Evolutionary conservation across 2,329 filamentous ascomycete genomes (phyloP), one percentile per base, ranked within the genome.

Genomic region (Thielaviopsis musarum): DNA sequence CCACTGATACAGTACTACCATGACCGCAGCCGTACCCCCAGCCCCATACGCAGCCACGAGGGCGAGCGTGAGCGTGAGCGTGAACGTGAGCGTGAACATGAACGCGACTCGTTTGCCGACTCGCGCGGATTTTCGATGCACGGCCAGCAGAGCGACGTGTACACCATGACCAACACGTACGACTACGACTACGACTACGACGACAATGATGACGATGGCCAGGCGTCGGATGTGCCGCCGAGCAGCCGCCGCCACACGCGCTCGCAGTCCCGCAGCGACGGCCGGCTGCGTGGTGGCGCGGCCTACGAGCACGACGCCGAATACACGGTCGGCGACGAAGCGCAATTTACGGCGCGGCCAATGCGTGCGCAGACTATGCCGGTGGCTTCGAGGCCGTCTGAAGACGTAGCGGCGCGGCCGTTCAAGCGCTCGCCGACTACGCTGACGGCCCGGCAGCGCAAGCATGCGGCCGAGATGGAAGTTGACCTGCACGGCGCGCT

Each of bases 401-500:
- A 56, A 17, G 52, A 58, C 26, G 56, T 57, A 15, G 56, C 52
- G 1, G 19, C 22, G 6, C 59, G 57, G 59, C 71, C 74, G 0
- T 87, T 89, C 69, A 81, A 83, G 64, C 82, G 86, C 51, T 83
- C 82, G 5, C 84, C 86, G 1, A 90, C 87, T 0, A 83, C 82
- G 15, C 70, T 88, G 49, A 82, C 80, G 24, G 71, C 74, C 1
- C 87, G 84, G 67, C 77, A 84, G 64, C 73, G 78, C 64, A 77
- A 76, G 65, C 77, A 78, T 63, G 69, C 75, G 2, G 74, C 77
- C 49, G 74, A 74, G 19, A 75, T 75, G 52, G 77, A 80, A 10
- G 80, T 97, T 61, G 83, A 95, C 67, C 76, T 96, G 0, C 82
- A 93, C 67, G 86, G 85, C 30, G 90, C 89, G 0, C 74, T 98